phyloP scores from a whole-genome alignment of 805 yeast species.

The Metschnikowia continentalis region DNA sequence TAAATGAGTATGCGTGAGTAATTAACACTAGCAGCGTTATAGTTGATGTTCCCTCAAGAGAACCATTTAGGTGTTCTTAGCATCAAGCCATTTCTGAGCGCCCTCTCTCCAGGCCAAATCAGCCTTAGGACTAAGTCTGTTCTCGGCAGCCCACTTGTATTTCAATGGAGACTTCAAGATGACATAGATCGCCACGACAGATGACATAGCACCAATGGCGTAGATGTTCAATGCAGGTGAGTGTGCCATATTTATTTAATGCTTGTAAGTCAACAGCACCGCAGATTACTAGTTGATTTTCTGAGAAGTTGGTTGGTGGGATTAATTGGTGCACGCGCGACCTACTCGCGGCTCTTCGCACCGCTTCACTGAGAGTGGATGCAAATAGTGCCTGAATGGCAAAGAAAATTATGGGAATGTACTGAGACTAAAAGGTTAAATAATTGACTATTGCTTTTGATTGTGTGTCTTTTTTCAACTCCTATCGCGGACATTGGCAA shows the following conservation, averaged over 20 bases:
- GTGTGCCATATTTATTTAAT: conserved; percentile 22
- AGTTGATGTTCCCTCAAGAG: background rate
- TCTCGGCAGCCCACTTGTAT: conserved; percentile 38
- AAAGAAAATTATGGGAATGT: background rate
- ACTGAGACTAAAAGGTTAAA: background rate
- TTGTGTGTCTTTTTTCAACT: background rate
- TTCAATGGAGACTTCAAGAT: conserved; percentile 41
- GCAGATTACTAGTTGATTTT: conserved; percentile 9
- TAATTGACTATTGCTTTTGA: background rate
- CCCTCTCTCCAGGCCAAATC: conserved; percentile 47
- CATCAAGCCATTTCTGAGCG: conserved; percentile 41
- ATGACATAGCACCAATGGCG: conserved; percentile 41
- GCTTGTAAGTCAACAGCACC: background rate
- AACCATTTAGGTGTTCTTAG: background rate
- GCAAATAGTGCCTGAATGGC: background rate
- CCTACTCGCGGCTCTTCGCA: conserved; percentile 7
- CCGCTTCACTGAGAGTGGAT: background rate
- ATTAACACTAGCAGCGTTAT: background rate
- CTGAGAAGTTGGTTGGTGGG: conserved; percentile 16
- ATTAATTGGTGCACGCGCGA: conserved; percentile 12
- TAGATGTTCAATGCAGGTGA: conserved; percentile 38
- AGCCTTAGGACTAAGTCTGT: conserved; percentile 44
- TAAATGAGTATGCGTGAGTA: background rate
- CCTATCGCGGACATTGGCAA: background rate
- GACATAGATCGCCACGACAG: conserved; percentile 35